Evolutionary conservation across 2,329 filamentous ascomycete genomes (phyloP).

Genomic region (Epichloe hybrida): DNA sequence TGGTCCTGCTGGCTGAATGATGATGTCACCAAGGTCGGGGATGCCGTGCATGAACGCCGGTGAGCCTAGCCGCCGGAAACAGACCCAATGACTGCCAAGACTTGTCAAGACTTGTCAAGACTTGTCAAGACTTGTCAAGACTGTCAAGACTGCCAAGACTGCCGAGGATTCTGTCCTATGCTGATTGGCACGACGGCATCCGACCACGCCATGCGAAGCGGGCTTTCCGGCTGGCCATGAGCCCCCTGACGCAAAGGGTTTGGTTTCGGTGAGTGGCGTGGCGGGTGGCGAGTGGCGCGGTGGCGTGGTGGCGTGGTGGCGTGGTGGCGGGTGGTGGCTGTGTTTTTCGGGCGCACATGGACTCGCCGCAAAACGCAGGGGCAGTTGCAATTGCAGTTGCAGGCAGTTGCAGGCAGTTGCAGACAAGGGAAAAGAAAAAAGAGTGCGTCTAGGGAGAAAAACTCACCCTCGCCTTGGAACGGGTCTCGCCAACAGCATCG

Average conservation of each 20-base stretch:
- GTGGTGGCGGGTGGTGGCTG: not conserved
- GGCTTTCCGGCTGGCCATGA: not conserved
- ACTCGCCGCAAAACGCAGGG: not conserved
- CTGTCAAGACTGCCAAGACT: too few species aligned
- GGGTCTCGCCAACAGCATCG: slow-evolving; percentile 66
- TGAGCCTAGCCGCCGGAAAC: not conserved
- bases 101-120: too few species aligned
- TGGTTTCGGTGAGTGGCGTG: not conserved
- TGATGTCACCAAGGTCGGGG: not conserved
- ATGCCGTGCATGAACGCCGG: not conserved
- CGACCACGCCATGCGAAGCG: not conserved
- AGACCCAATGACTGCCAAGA: too few species aligned
- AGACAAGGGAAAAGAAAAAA: not conserved
- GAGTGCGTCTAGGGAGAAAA: slow-evolving; percentile 5
- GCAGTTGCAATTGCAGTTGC: too few species aligned
- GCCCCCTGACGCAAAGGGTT: too few species aligned
- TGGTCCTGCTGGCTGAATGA: not conserved
- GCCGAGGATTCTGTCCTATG: not conserved
- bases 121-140: too few species aligned
- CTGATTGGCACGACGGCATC: not conserved
- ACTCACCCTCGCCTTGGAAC: slow-evolving; percentile 93
- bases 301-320: not conserved
- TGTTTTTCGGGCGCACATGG: slow-evolving; percentile 4
- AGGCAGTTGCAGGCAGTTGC: too few species aligned
- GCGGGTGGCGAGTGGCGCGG: too few species aligned